Base-by-base conservation (phyloP, 306 rosid species). In the Sophora flavescens region DNA sequence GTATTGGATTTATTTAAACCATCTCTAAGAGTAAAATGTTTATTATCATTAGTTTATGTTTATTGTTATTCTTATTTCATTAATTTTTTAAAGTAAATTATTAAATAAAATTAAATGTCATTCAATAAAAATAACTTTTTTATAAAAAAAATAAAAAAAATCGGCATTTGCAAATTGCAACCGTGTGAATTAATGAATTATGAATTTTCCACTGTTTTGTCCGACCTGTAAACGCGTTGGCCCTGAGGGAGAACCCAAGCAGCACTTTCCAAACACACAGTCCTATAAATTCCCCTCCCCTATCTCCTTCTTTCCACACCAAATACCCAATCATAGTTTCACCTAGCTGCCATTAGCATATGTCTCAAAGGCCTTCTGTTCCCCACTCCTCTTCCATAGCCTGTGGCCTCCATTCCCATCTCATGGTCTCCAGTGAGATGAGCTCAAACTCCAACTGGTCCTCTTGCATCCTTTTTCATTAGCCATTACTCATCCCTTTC, bases 381-480 rank as follows among this genome's bases (percentile, higher is more conserved):
- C 93, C 96, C 3, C 96, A 90, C 74, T 88, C 89, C 48, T 88
- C 91, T 30, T 88, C 93, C 68, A 81, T 88, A 36, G 93, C 96
- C 48, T 83, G 85, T 32, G 84, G 89, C 78, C 93, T 86, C 61
- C 97, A 92, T 76, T 92, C 97, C 47, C 97, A 92, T 90, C 89
- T 92, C 81, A 85, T 90, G 87, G 88, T 90, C 44, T 90, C 97
- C 85, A 90, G 96, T 86, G 97, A 92, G 75, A 90, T 90, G 91
- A 73, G 8, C 93, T 78, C 93, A 0, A 90, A 11, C 38, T 87
- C 96, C 73, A 89, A 86, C 35, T 89, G 91, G 88, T 80, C 87
- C 22, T 76, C 0, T 39, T 53, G 0, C 28, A 1, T 8, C 1
- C 1, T 45, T 66, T 41, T 35, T 51, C 50, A 1, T 26, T 13